These are phyloP conservation scores for Lepiota venenata DNA, from an alignment of 768 basidiomycete genomes.

Conservation along the genomic window DNA sequence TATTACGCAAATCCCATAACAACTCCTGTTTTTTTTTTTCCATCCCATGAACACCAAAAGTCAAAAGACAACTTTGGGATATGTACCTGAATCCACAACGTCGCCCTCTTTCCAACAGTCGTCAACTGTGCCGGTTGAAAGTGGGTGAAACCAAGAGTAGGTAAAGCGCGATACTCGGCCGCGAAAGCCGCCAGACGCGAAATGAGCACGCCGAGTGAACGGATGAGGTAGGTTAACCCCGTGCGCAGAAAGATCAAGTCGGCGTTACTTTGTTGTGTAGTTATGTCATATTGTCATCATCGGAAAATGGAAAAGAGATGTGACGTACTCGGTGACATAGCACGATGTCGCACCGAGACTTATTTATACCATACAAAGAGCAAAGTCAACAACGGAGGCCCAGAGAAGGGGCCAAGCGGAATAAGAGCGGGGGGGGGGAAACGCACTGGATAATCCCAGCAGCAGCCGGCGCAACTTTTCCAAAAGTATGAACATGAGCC, in stretches of 20 bases:
- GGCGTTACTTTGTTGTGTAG: constrained; percentile 67
- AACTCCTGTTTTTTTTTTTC: constrained; percentile 86
- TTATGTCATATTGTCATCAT: neutral
- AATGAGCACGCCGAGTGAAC: constrained; percentile 88
- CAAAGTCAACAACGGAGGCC: neutral
- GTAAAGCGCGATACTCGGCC: constrained; percentile 78
- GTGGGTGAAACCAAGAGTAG: constrained; percentile 96
- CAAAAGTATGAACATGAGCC: constrained; percentile 99
- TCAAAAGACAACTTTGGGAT: neutral
- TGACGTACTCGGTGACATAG: constrained; percentile 92
- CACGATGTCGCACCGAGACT: constrained; percentile 97
- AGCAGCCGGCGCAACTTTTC: constrained; percentile 87
- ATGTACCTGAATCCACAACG: constrained; percentile 89
- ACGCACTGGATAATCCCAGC: constrained; percentile 93
- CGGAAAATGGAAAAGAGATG: neutral
- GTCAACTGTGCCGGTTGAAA: constrained; percentile 99
- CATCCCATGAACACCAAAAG: neutral
- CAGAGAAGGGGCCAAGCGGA: neutral
- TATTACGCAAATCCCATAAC: constrained; percentile 93
- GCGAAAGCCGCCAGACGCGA: constrained; percentile 86
- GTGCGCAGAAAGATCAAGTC: constrained; percentile 95
- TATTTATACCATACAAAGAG: constrained; percentile 1
- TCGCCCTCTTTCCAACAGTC: constrained; percentile 95
- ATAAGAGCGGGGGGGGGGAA: neutral
- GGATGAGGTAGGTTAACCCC: constrained; percentile 79